Base-by-base conservation (phyloP, 1,139 yeast genomes). In the Taphrina wiesneri region DNA sequence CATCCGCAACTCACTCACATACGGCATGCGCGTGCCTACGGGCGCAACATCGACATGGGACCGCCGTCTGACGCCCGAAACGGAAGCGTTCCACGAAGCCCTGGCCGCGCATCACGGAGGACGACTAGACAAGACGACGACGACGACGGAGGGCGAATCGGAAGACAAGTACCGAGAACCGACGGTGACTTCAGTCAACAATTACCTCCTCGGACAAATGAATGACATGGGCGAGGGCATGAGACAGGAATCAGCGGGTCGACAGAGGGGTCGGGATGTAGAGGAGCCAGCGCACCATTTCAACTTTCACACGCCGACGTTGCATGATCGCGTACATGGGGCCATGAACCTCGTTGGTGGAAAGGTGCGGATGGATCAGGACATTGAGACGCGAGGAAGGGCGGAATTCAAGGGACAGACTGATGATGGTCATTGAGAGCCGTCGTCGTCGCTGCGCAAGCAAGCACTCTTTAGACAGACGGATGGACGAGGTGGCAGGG, bases 321-420 rank as follows among this genome's bases (percentile, higher is more conserved):
- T 49, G 1, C 56, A 53, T 28, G 64, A 60, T 21, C 56, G 64
- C 11, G 51, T 60, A 11, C 64, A 60, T 51, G 64, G 64, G 13
- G 64, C 51, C 26, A 23, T 19, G 30, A 60, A 60, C 30, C 28
- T 60, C 6, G 57, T 45, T 11, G 64, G 56, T 15, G 64, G 64
- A 0, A 51, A 52, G 36, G 45, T 60, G 28, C 25, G 64, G 5
- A 60, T 60, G 64, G 64, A 60, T 43, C 64, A 60, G 52, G 64
- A 60, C 21, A 60, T 60, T 21, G 25, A 25, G 45, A 60, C 64
- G 36, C 56, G 56, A 6, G 64, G 57, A 9, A 25, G 52, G 32
- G 64, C 64, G 25, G 64, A 60, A n/a, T 60, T 60, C 19, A 28
- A 60, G 6, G 64, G 64, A 19, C 49, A 60, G 43, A 60, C 64